Evolutionary conservation across 1,284 basidiomycete species (phyloP).

Genomic region (Meripilus lineatus): DNA sequence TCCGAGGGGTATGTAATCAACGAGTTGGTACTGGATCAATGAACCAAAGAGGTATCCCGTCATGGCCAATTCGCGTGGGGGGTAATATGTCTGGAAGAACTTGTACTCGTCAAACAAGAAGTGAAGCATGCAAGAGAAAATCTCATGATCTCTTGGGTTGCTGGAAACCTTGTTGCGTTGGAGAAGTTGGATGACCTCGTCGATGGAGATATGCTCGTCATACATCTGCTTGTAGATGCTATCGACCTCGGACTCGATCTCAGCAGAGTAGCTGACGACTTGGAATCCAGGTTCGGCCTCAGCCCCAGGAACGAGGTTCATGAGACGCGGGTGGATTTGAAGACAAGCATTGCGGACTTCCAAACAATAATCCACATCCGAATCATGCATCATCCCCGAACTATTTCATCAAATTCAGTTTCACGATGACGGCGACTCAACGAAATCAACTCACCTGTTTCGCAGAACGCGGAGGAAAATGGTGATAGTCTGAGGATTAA

Average conservation of each 20-base stretch:
- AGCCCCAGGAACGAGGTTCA: conserved; percentile 88
- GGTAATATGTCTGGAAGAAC: conserved; percentile 97
- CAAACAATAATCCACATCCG: conserved; percentile 86
- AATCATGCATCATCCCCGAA: conserved; percentile 60
- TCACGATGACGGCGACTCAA: conserved; percentile 8
- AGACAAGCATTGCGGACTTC: conserved; percentile 93
- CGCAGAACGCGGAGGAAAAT: conserved; percentile 88
- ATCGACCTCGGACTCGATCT: conserved; percentile 93
- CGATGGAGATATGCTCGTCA: conserved; percentile 89
- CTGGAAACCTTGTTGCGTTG: conserved; percentile 82
- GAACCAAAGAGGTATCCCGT: conserved; percentile 97
- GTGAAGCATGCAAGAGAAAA: conserved; percentile 98
- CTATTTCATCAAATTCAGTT: conserved; percentile 29
- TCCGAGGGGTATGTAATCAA: conserved; percentile 93
- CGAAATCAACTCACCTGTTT: conserved; percentile 51
- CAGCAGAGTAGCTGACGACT: conserved; percentile 83
- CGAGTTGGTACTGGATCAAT: conserved; percentile 89
- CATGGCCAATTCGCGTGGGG: conserved; percentile 91
- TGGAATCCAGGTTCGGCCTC: conserved; percentile 91
- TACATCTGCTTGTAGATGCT: conserved; percentile 99
- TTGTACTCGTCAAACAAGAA: conserved; percentile 99
- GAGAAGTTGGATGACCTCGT: conserved; percentile 88
- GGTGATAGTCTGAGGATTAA: conserved; percentile 84
- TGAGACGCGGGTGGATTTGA: conserved; percentile 94
- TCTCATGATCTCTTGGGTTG: conserved; percentile 86